These are phyloP conservation scores for Boletus vermiculosoides DNA, from an alignment of 768 basidiomycete species.

Conservation along the genomic window DNA sequence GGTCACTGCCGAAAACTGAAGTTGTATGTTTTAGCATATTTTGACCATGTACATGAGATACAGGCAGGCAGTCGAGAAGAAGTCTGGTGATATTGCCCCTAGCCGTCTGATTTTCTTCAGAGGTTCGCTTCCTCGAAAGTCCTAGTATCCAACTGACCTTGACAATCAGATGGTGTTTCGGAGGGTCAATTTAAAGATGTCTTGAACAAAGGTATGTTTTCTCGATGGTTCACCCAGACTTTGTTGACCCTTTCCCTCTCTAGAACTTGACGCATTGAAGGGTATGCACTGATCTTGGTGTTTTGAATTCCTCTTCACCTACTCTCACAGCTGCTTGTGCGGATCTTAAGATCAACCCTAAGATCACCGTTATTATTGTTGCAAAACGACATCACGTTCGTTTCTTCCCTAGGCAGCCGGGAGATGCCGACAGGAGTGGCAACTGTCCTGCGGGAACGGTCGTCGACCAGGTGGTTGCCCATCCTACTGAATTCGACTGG, in stretches of 20 bases:
- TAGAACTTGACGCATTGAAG: slow-evolving; percentile 60
- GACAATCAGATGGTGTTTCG: slow-evolving; percentile 49
- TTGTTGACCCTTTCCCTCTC: slow-evolving; percentile 2
- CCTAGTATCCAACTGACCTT: slow-evolving; percentile 3
- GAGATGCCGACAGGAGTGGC: slow-evolving; percentile 60
- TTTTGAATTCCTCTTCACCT: slow-evolving; percentile 3
- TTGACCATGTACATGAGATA: slow-evolving; percentile 59
- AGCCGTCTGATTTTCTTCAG: slow-evolving; percentile 76
- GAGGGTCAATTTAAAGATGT: slow-evolving; percentile 50
- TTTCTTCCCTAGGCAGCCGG: slow-evolving; percentile 48
- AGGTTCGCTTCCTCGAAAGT: slow-evolving; percentile 39
- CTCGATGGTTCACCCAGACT: background rate
- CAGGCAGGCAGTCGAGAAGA: slow-evolving; percentile 52
- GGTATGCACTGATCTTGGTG: slow-evolving; percentile 37
- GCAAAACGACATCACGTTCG: slow-evolving; percentile 56
- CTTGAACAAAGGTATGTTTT: slow-evolving; percentile 51
- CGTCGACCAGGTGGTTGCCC: slow-evolving; percentile 65
- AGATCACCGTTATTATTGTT: slow-evolving; percentile 76
- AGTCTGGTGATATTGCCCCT: slow-evolving; percentile 43
- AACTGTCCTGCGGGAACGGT: slow-evolving; percentile 81
- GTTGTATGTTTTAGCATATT: slow-evolving; percentile 40
- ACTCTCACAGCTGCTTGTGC: slow-evolving; percentile 55
- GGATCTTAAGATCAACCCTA: slow-evolving; percentile 55
- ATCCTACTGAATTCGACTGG: slow-evolving; percentile 75
- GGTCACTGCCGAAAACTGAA: slow-evolving; percentile 12